Conservation (phyloP, 495 filamentous ascomycete species). For the Penicillium maclennaniae region DNA sequence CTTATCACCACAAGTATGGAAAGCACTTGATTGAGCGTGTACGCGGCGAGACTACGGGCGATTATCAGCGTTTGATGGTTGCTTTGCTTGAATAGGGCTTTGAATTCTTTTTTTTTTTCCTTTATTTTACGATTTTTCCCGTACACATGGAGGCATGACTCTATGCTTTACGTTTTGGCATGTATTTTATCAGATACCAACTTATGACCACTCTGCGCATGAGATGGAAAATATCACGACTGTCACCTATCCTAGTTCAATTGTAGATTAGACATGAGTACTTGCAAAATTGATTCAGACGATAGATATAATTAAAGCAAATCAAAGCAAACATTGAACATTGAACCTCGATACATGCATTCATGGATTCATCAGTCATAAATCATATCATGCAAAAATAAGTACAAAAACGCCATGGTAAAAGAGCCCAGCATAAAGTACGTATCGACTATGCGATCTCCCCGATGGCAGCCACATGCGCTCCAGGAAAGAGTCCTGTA, state of each 20-base stretch:
- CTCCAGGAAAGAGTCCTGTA: constrained; percentile 71
- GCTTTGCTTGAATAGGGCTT: constrained; percentile 33
- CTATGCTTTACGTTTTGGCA: neutral
- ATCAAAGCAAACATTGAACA: no score
- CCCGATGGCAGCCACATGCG: constrained; percentile 55
- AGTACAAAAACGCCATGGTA: neutral
- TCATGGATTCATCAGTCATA: neutral
- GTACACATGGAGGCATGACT: neutral
- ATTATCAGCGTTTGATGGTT: constrained; percentile 63
- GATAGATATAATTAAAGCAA: neutral
- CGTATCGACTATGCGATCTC: constrained; percentile 26
- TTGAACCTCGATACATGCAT: neutral
- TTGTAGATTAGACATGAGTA: no score
- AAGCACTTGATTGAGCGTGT: constrained; percentile 62
- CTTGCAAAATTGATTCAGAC: no score
- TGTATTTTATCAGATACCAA: constrained; percentile 6
- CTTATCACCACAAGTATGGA: constrained; percentile 62
- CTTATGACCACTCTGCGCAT: neutral
- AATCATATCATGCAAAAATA: constrained; percentile 10
- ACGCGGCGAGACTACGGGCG: constrained; percentile 78
- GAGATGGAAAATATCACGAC: neutral
- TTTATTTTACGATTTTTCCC: neutral
- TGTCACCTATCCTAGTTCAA: neutral
- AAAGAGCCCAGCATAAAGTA: neutral
- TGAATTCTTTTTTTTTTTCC: neutral